Percentiles rank a stretch among this genome's conserved stretches.
phyloP scores from a whole-genome alignment of 2,329 filamentous ascomycete genomes.

The Chaetoscypha palmicola region DNA sequence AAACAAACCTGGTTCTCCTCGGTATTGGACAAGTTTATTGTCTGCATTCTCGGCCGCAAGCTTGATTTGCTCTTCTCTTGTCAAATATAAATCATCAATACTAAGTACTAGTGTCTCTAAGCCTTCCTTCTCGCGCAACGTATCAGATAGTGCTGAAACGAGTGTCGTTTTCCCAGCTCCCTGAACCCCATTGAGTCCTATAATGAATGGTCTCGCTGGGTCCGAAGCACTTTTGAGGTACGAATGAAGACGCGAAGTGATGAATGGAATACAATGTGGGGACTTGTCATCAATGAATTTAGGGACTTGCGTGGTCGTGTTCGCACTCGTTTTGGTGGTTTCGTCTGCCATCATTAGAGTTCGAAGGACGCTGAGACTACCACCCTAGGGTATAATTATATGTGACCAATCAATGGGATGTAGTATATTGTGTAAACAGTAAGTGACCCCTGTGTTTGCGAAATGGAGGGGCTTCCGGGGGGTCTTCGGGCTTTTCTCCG shows the following conservation, averaged over 20 bases:
- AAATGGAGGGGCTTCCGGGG: too few relatives aligned
- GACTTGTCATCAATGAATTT: constrained; percentile 70
- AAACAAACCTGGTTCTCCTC: constrained; percentile 52
- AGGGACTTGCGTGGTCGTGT: too few relatives aligned
- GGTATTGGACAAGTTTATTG: constrained; percentile 58
- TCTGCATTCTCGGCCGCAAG: constrained; percentile 45
- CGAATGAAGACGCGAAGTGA: constrained; percentile 50
- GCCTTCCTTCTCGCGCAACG: constrained; percentile 44
- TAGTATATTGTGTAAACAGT: too few relatives aligned
- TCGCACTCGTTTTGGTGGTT: too few relatives aligned
- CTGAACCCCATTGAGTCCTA: constrained; percentile 87
- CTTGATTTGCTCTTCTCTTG: constrained; percentile 46
- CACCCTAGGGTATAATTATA: too few relatives aligned
- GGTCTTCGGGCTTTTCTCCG: too few relatives aligned
- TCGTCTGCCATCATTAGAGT: too few relatives aligned
- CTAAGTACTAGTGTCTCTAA: constrained; percentile 52
- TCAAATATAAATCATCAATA: constrained; percentile 65
- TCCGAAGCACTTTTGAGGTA: constrained; percentile 37
- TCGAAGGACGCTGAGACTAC: too few relatives aligned
- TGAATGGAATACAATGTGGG: constrained; percentile 70
- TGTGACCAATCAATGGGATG: too few relatives aligned
- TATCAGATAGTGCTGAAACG: constrained; percentile 55
- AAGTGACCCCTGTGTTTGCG: too few relatives aligned
- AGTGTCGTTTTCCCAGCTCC: constrained; percentile 90
- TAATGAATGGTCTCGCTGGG: constrained; percentile 59